These are phyloP conservation scores for Diplocarpon rosae DNA, from an alignment of 2,329 filamentous ascomycete species.

Conservation along the genomic window DNA sequence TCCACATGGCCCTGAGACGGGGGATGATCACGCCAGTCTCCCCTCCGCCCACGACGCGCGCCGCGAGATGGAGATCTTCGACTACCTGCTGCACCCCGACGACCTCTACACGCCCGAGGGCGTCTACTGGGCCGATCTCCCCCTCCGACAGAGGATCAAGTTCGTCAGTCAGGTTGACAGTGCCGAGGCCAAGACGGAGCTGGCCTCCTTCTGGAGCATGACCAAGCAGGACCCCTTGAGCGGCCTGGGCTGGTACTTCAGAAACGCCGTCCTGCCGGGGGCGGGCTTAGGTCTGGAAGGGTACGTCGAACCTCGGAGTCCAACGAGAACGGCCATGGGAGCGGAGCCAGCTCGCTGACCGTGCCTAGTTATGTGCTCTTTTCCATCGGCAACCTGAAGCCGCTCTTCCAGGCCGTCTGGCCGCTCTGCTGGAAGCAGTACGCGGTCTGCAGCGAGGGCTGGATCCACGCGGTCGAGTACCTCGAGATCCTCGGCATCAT, in stretches of 20 bases:
- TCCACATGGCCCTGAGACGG: constrained; percentile 27
- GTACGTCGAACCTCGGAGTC: constrained; percentile 28
- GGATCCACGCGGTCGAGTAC: constrained; percentile 78
- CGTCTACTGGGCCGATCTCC: constrained; percentile 87
- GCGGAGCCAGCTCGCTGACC: constrained; percentile 8
- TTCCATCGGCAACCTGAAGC: constrained; percentile 86
- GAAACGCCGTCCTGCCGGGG: constrained; percentile 84
- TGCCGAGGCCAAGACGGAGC: constrained; percentile 58
- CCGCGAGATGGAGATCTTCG: constrained; percentile 53
- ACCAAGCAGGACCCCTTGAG: constrained; percentile 77
- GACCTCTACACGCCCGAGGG: constrained; percentile 78
- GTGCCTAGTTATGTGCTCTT: constrained; percentile 75
- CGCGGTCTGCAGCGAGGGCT: constrained; percentile 61
- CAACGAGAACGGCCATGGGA: neutral
- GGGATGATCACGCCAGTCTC: constrained; percentile 21
- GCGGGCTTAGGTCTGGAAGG: constrained; percentile 86
- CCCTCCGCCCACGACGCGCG: constrained; percentile 10
- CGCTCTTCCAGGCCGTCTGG: constrained; percentile 69
- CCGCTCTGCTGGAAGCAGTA: constrained; percentile 61
- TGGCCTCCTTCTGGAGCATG: constrained; percentile 59
- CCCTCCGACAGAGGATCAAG: constrained; percentile 52
- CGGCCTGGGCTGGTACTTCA: constrained; percentile 76
- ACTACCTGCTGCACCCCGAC: constrained; percentile 69
- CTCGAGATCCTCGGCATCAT: constrained; percentile 94
- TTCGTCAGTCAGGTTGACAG: constrained; percentile 70